Evolutionary conservation across 441 rosid species (phyloP), one percentile per base, ranked within the genome.

Genomic region (Pelargonium citronellum): DNA sequence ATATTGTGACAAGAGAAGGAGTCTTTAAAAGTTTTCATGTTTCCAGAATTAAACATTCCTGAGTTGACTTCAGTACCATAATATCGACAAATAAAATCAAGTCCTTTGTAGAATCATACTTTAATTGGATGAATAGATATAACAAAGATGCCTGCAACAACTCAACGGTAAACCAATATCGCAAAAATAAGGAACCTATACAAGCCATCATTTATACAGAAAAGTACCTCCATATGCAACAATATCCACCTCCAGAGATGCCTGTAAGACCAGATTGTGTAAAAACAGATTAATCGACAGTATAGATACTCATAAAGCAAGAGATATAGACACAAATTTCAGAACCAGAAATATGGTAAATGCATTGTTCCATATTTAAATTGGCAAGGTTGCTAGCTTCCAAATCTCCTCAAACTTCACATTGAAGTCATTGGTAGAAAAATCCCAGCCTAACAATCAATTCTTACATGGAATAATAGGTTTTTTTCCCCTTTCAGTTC

Each of bases 221-320:
- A 73, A 60, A 30, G 68, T 82, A 89, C 97, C 98, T 86, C 96
- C 99, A 83, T 87, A 91, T 15, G 96, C 96, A 73, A 91, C 87
- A 67, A 91, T 75, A 76, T 95, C 97, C 15, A 91, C 99, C 75
- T 89, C 84, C 44, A 91, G 76, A 64, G 84, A 84, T 70, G 89
- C 91, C 98, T 93, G 80, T 82, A 78, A 67, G 63, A 58, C 5
- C 30, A 57, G 12, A 57, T 57, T 57, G 19, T 5, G 27, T 7
- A 57, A 17, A 17, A 57, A 27, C 8, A 57, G 63, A 57, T 57
- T 8, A 57, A 57, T 27, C 19, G 27, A 57, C 2, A 19, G 63
- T 57, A 19, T 20, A 57, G 11, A 58, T 58, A 10, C 64, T 53
- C 64, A 58, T 9, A 58, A 30, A 20, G n/a, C 9, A 19, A 58